Base-by-base conservation (phyloP, 2,329 filamentous ascomycete genomes). In the Neoscytalidium dimidiatum region DNA sequence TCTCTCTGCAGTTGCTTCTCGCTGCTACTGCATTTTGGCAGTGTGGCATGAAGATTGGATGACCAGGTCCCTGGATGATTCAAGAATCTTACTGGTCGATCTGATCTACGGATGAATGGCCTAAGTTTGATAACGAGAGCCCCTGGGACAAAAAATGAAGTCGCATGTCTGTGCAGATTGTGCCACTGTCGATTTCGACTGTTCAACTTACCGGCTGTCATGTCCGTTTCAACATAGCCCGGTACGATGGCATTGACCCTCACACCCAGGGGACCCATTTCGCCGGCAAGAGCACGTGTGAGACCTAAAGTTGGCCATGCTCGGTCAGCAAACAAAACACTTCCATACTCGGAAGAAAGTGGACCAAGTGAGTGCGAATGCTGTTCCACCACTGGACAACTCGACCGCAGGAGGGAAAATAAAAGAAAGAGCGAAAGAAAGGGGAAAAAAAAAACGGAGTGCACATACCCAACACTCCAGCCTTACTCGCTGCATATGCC, bases 181-280 rank as follows among this genome's bases (percentile, higher is more conserved):
- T 13, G 9, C 17, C 4, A 1, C 21, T 14, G 13, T 21, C 41
- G 14, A 4, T 49, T 21, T 44, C 33, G 38, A 4, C 35, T 9
- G 3, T 31, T 28, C 4, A 11, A 58, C 80, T 78, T 78, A 94
- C 91, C 82, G 74, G 85, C 78, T 69, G 90, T 92, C 92, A 96
- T 96, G 53, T 87, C 85, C 51, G 92, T 94, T 64, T 90, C 83
- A 69, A 96, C 89, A 80, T 94, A 96, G 6, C 92, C 92, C 0
- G 92, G 92, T 46, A 94, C 80, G 68, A 96, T 86, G 29, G 89
- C 89, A 78, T 96, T 96, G 52, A 92, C 90, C 31, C 93, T 84
- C 65, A 96, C 84, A 56, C 85, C 84, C 53, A 82, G 80, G 66
- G 81, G 78, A 60, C 85, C 85, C 70, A 89, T 77, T 78, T 92